A percentile compares a stretch with the other conserved stretches of the same genome.
Conservation (phyloP, 768 basidiomycete species). For the Neoboletus brunneissimus region DNA sequence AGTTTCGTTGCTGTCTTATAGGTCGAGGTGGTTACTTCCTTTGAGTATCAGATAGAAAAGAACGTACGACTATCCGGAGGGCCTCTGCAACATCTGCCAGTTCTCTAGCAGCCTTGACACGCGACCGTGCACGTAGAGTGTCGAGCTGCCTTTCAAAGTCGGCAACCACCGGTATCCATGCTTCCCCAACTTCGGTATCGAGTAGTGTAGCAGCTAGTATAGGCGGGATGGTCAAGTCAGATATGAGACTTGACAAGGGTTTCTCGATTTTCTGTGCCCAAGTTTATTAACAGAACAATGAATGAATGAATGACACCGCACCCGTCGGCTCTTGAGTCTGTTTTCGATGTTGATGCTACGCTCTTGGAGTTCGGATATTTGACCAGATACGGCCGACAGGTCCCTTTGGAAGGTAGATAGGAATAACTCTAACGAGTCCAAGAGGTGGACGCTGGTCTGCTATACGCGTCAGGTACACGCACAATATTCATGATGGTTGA, state of each 20-base stretch:
- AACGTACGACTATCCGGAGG: constrained; percentile 78
- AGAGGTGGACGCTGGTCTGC: constrained; percentile 81
- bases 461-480: constrained; percentile 1
- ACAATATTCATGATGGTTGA: neutral
- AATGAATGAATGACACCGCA: constrained; percentile 36
- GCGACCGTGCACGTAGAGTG: constrained; percentile 64
- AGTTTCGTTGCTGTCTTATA: constrained; percentile 84
- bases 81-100: constrained; percentile 82
- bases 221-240: constrained; percentile 82
- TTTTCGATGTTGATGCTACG: constrained; percentile 89
- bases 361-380: constrained; percentile 91
- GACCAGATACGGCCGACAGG: constrained; percentile 90
- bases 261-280: constrained; percentile 76
- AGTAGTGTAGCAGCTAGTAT: constrained; percentile 70
- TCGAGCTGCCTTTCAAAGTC: constrained; percentile 78
- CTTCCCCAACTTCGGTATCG: constrained; percentile 80
- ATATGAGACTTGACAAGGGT: constrained; percentile 76
- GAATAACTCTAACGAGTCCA: constrained; percentile 88
- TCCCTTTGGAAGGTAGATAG: constrained; percentile 95
- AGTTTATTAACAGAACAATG: neutral
- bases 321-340: constrained; percentile 79
- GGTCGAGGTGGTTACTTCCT: constrained; percentile 1
- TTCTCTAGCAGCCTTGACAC: constrained; percentile 86
- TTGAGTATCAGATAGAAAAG: neutral
- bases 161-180: constrained; percentile 82